Evolutionary conservation across 2,329 filamentous ascomycete species (phyloP).

Genomic region (Pseudogymnoascus sp.): DNA sequence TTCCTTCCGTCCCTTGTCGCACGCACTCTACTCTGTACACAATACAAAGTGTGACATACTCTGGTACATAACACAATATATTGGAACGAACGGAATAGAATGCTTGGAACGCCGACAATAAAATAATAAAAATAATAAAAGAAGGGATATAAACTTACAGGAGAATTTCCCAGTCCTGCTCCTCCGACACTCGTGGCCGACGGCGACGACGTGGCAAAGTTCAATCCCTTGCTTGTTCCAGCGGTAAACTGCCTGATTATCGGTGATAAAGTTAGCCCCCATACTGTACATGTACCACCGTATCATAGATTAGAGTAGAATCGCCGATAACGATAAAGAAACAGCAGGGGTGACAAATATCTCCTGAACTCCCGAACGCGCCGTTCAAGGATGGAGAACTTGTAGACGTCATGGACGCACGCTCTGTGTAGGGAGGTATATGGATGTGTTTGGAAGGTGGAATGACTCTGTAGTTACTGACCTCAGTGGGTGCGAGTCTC

Average conservation of each 20-base stretch:
- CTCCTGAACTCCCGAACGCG: slow-evolving; percentile 11
- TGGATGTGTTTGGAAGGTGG: neutral
- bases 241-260: slow-evolving; percentile 11
- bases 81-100: neutral
- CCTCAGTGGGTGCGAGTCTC: slow-evolving; percentile 44
- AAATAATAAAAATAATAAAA: slow-evolving; percentile 16
- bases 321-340: slow-evolving; percentile 17
- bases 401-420: neutral
- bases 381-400: slow-evolving; percentile 13
- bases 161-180: slow-evolving; percentile 49
- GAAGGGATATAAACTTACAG: slow-evolving; percentile 40
- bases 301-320: slow-evolving; percentile 14
- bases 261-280: slow-evolving; percentile 22
- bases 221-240: slow-evolving; percentile 17
- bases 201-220: slow-evolving; percentile 56
- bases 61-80: neutral
- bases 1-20: neutral
- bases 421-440: neutral
- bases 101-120: slow-evolving; percentile 16
- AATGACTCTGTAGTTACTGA: slow-evolving; percentile 28
- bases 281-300: slow-evolving; percentile 8
- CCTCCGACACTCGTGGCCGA: slow-evolving; percentile 51
- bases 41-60: neutral
- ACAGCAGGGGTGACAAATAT: slow-evolving; percentile 17
- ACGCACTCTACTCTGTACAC: neutral